A percentile compares a stretch with the other conserved stretches of the same genome.
These are phyloP conservation scores for Populus hybrid DNA, from an alignment of 441 rosid genomes.

Conservation along the genomic window DNA sequence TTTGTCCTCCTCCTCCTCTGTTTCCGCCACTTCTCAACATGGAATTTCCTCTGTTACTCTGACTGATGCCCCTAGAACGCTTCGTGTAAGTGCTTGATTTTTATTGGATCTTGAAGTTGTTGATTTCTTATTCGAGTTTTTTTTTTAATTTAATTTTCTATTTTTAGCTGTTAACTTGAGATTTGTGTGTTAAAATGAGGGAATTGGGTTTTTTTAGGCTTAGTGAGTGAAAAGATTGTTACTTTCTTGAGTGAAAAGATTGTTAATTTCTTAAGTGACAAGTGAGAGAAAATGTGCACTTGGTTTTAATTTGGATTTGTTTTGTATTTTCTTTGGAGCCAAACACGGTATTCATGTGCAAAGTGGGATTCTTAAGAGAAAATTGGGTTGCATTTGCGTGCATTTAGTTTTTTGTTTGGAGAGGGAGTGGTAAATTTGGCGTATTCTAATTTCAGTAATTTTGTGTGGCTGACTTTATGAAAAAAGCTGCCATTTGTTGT, in stretches of 20 bases:
- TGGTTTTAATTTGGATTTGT: conserved; percentile 9
- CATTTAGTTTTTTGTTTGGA: conserved; percentile 2
- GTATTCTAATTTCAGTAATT: conserved; percentile 2
- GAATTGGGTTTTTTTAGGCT: neutral
- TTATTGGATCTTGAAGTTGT: conserved; percentile 26
- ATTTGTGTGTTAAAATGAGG: neutral
- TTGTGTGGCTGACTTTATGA: neutral
- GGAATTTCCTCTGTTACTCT: conserved; percentile 54
- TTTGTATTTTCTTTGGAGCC: neutral
- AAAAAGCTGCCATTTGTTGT: neutral
- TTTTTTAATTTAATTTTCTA: conserved; percentile 3
- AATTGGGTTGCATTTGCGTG: neutral
- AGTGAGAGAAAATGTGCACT: neutral
- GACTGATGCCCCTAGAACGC: conserved; percentile 88
- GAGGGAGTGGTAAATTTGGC: neutral
- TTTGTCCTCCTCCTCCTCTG: conserved; percentile 64
- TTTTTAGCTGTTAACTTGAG: conserved; percentile 7
- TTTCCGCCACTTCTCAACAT: conserved; percentile 46
- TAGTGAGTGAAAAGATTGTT: neutral
- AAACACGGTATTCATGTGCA: neutral
- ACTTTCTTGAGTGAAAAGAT: neutral
- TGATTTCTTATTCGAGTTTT: conserved; percentile 10
- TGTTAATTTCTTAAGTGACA: neutral
- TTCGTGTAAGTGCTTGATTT: conserved; percentile 49
- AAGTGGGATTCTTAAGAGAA: neutral